Base-by-base conservation (phyloP, 164 flowering plant species). In the Magnolia officinalis region DNA sequence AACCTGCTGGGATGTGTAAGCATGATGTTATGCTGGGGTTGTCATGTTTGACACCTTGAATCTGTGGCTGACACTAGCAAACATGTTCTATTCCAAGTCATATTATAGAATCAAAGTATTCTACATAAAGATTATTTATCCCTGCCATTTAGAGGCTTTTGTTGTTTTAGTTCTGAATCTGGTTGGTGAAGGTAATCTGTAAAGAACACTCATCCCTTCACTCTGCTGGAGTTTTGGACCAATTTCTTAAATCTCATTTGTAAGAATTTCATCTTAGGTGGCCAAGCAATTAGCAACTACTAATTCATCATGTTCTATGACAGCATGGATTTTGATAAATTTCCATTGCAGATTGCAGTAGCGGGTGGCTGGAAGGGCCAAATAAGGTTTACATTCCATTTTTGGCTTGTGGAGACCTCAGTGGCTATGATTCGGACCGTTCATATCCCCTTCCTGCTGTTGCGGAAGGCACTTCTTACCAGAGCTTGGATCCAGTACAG, bases 331-430 rank as follows among this genome's bases (percentile, higher is more conserved):
- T 7, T 67, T 49, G 72, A 50, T 49, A 8, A 49, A 6, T 55
- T 51, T 16, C 45, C 6, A 16, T 51, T 29, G 72, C 94, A 94
- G 99, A 96, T 86, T 96, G 98, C 85, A 90, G 96, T 74, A 94
- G 98, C 78, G 99, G 91, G 1, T 92, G 99, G 97, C 77, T 94
- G 75, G 98, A 94, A 88, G 98, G 99, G 45, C 92, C 96, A 72
- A 94, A 96, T 72, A 94, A 96, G 86, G 95, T 92, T 73, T 94
- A 91, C 73, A 91, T 96, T 45, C 98, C 99, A 68, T 96, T 96
- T 85, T 82, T 94, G 78, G 99, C 98, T 68, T 96, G 99, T 72
- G 98, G 97, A 37, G 99, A 96, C 82, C 92, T 94, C 8, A 85
- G 86, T 74, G 98, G 98, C 2, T 94, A 90, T 78, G 98, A 96